Base-by-base conservation (phyloP, 495 filamentous ascomycete genomes). In the Lepraria neglecta region DNA sequence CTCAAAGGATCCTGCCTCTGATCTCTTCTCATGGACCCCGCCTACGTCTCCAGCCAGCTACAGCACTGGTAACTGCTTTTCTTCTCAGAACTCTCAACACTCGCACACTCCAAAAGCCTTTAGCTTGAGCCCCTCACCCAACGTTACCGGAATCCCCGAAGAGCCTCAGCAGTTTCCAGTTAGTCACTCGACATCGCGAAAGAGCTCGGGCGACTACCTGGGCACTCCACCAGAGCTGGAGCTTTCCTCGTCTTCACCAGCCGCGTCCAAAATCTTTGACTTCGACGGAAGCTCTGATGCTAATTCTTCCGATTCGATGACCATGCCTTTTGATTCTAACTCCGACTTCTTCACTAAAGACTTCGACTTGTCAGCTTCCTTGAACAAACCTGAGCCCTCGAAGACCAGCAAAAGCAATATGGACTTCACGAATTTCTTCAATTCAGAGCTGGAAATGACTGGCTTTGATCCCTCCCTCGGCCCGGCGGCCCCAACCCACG, bases 1-100 rank as follows among this genome's bases (percentile, higher is more conserved):
- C 11, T 72, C 76, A 24, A 42, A 38, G 21, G 77, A 78, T 61
- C 71, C 71, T n/a, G 73, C 76, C 11, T 68, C 69, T 14, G 71
- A 70, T 30, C 66, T 76, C 24, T 78, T 78, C 31, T 75, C 77
- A 0, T 77, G 71, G 54, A 81, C 79, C 17, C 79, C 79, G 30
- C 76, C 78, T n/a, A 68, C 76, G 19, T 80, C 78, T 31, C 78
- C 78, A 7, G 35, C 35, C 6, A 72, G 73, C 11, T 67, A 68
- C 58, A 72, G 67, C 53, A 69, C 66, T 19, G 68, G 74, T 73
- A 78, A 76, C 72, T 76, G 73, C 62, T 75, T 56, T 68, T 78
- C 68, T 69, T 80, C 67, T 74, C 76, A 11, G 64, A 74, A 53
- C 67, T 80, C 60, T 72, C 77, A 67, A 69, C 78, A 68, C 71